These are phyloP conservation scores for Trichoderma aggressivum DNA, from an alignment of 2,329 filamentous ascomycete species.

Conservation along the genomic window DNA sequence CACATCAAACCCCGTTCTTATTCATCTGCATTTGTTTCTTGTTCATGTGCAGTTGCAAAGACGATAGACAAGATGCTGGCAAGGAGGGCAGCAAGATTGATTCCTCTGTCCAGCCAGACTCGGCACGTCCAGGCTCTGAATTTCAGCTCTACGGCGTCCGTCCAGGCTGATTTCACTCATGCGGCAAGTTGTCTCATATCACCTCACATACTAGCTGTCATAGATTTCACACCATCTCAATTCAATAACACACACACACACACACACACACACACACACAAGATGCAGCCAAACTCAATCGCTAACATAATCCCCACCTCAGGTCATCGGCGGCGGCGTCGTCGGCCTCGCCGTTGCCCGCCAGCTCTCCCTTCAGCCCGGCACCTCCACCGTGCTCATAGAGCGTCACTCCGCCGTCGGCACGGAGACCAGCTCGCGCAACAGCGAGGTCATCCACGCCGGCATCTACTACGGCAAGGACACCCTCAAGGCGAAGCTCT, in stretches of 20 bases:
- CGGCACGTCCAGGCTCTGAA: slow-evolving; percentile 18
- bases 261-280: too few relatives aligned
- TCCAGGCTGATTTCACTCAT: slow-evolving; percentile 44
- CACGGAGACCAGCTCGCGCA: slow-evolving; percentile 83
- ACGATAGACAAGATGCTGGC: slow-evolving; percentile 13
- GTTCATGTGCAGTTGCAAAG: not conserved
- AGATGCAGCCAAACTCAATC: too few relatives aligned
- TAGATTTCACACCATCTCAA: not conserved
- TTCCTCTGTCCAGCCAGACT: not conserved
- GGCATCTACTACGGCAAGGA: slow-evolving; percentile 81
- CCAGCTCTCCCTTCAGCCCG: slow-evolving; percentile 61
- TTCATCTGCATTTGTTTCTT: not conserved
- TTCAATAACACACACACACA: not conserved
- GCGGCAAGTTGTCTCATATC: slow-evolving; percentile 33
- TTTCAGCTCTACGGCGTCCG: slow-evolving; percentile 37
- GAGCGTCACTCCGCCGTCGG: slow-evolving; percentile 75
- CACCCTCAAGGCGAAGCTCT: slow-evolving; percentile 79
- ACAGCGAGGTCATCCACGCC: slow-evolving; percentile 95
- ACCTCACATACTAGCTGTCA: not conserved
- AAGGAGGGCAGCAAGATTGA: not conserved
- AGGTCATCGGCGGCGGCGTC: slow-evolving; percentile 60
- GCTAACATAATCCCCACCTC: not conserved
- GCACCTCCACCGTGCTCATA: slow-evolving; percentile 69
- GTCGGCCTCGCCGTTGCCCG: slow-evolving; percentile 79
- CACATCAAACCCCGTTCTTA: not conserved